These are phyloP conservation scores for Candolleomyces efflorescens DNA, from an alignment of 768 basidiomycete species.

Conservation along the genomic window DNA sequence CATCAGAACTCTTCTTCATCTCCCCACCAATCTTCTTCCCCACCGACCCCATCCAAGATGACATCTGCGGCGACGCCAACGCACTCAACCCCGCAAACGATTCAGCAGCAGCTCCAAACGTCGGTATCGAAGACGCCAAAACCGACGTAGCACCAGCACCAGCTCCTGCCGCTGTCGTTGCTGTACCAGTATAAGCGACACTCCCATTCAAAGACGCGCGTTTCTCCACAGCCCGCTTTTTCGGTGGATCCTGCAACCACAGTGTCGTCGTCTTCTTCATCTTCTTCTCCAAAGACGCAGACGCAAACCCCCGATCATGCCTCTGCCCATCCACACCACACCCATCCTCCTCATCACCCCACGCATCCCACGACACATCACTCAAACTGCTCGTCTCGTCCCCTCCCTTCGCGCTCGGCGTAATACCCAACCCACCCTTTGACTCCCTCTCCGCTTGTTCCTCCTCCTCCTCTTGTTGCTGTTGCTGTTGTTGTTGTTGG, in stretches of 20 bases:
- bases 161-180: too few species aligned
- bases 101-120: neutral
- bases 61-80: constrained; percentile 22
- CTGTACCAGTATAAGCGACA: too few species aligned
- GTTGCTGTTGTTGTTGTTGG: neutral
- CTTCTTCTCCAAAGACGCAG: neutral
- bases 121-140: neutral
- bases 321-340: neutral
- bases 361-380: neutral
- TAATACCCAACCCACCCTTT: too few species aligned
- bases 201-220: neutral
- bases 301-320: neutral
- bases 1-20: constrained; percentile 49
- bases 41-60: constrained; percentile 53
- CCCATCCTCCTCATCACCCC: constrained; percentile 1
- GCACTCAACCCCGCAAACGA: constrained; percentile 8
- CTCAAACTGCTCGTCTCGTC: neutral
- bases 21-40: constrained; percentile 56
- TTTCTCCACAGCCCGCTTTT: neutral
- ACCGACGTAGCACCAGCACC: too few species aligned
- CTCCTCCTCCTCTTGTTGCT: too few species aligned
- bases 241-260: neutral
- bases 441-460: too few species aligned
- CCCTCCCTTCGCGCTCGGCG: neutral
- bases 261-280: neutral